Conservation (phyloP, 805 yeast species). For the Metahyphopichia silvanorum region DNA sequence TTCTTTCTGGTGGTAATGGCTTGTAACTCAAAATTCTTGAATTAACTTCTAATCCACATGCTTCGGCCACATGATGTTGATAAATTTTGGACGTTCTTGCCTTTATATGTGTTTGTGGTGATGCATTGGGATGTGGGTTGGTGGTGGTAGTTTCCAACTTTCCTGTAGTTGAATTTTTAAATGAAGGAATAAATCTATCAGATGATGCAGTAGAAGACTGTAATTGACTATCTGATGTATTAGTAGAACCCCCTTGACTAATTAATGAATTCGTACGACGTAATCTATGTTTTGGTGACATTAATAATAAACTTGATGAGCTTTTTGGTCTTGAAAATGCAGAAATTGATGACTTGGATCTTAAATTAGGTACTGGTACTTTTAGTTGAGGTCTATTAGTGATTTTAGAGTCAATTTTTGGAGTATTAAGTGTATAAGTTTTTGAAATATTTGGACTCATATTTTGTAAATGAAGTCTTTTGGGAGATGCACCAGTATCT, state of each 20-base stretch:
- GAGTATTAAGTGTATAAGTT: constrained; percentile 21
- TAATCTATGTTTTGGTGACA: constrained; percentile 23
- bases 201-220: constrained; percentile 20
- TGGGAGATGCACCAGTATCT: constrained; percentile 13
- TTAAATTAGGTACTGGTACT: constrained; percentile 18
- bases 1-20: constrained; percentile 75
- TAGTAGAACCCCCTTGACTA: constrained; percentile 19
- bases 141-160: constrained; percentile 30
- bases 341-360: constrained; percentile 25
- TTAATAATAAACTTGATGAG: constrained; percentile 4
- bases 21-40: constrained; percentile 82
- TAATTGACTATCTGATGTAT: constrained; percentile 24
- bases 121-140: constrained; percentile 42
- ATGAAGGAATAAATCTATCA: constrained; percentile 44
- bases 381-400: not conserved
- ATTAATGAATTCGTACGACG: constrained; percentile 34
- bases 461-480: constrained; percentile 25
- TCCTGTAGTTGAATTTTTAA: constrained; percentile 38
- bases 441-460: constrained; percentile 36
- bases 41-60: constrained; percentile 84
- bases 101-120: constrained; percentile 54
- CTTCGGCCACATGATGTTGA: constrained; percentile 84
- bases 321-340: constrained; percentile 9
- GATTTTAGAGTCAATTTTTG: constrained; percentile 4
- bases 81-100: constrained; percentile 56